Evolutionary conservation across 192 early-diverging fungal species (phyloP).

Genomic region (Neocallimastix lanati): DNA sequence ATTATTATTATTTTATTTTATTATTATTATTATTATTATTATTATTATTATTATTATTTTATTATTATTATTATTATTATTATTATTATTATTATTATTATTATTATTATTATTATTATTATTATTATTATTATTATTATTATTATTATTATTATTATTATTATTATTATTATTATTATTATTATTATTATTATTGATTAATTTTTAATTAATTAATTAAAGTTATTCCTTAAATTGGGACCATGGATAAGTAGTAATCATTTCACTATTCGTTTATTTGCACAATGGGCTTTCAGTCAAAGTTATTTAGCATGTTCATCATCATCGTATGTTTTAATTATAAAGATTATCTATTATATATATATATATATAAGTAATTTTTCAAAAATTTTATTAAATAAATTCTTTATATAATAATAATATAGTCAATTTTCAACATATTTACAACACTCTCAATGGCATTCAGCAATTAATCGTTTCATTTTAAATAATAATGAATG

Average conservation of each 20-base stretch:
- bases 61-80: too few relatives aligned
- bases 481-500: conserved; percentile 18
- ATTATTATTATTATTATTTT: too few relatives aligned
- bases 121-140: too few relatives aligned
- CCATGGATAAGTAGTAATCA: conserved; percentile 18
- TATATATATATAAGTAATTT: too few relatives aligned
- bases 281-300: conserved; percentile 6
- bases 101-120: too few relatives aligned
- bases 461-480: conserved; percentile 8
- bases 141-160: conserved; percentile 9
- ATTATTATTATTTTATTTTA: too few relatives aligned
- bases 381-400: too few relatives aligned
- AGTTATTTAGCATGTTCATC: not conserved
- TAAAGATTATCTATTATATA: too few relatives aligned
- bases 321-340: conserved; percentile 2
- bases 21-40: too few relatives aligned
- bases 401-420: too few relatives aligned
- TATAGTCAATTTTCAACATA: conserved; percentile 2
- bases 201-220: too few relatives aligned
- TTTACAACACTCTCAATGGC: not conserved
- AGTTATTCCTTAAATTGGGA: conserved; percentile 3
- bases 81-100: too few relatives aligned
- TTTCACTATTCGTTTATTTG: conserved; percentile 15
- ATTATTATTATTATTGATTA: not conserved
- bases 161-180: not conserved